Percentiles rank a stretch among this genome's conserved stretches.
phyloP scores from a whole-genome alignment of 1,284 basidiomycete genomes.

The Xanthoconium separans region DNA sequence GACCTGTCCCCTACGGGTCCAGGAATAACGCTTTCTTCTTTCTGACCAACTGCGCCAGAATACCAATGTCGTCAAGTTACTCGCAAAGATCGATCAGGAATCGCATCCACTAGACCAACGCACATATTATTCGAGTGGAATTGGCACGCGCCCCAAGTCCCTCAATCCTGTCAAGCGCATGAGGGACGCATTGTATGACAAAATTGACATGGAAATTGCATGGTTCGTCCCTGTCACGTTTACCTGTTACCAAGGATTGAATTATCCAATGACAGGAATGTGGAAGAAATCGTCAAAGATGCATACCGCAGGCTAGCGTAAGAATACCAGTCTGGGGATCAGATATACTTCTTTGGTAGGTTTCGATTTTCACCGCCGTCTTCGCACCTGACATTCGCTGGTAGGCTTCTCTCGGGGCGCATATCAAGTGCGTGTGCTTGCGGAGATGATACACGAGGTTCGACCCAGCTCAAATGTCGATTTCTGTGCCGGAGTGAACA shows the following conservation, averaged over 20 bases:
- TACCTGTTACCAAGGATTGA: neutral
- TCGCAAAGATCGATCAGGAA: slow-evolving; percentile 25
- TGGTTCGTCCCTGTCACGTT: slow-evolving; percentile 17
- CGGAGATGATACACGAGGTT: slow-evolving; percentile 43
- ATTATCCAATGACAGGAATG: slow-evolving; percentile 12
- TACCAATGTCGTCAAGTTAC: slow-evolving; percentile 37
- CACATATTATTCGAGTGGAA: slow-evolving; percentile 39
- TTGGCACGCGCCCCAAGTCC: slow-evolving; percentile 33
- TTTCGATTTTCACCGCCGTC: neutral
- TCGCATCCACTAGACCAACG: slow-evolving; percentile 18
- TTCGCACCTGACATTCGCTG: neutral
- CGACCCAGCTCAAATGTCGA: neutral
- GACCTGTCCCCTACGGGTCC: no score
- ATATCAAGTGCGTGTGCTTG: slow-evolving; percentile 43
- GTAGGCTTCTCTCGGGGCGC: slow-evolving; percentile 48
- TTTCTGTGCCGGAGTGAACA: neutral
- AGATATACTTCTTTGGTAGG: slow-evolving; percentile 44
- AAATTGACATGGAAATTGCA: slow-evolving; percentile 21
- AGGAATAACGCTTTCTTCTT: neutral
- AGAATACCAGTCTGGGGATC: slow-evolving; percentile 37
- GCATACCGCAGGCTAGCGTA: slow-evolving; percentile 44
- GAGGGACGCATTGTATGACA: slow-evolving; percentile 16
- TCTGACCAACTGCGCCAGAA: slow-evolving; percentile 26
- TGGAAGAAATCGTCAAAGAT: slow-evolving; percentile 29
- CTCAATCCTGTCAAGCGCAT: slow-evolving; percentile 16